Conservation (phyloP, 1,139 yeast species). For the Taphrina communis region DNA sequence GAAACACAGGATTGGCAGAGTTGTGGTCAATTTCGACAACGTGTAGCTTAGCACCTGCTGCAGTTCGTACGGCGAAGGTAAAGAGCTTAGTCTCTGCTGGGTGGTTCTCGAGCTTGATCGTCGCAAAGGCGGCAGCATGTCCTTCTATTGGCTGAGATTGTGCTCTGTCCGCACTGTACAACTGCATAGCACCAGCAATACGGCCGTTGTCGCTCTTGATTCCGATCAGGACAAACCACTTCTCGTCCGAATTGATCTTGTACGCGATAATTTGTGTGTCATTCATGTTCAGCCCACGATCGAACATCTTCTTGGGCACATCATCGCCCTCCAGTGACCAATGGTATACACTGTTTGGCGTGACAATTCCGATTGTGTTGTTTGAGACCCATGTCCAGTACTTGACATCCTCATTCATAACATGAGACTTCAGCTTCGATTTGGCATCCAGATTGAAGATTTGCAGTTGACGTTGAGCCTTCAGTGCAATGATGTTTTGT, state of each 20-base stretch:
- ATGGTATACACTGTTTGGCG: conserved; percentile 72
- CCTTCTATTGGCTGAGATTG: conserved; percentile 98
- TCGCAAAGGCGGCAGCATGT: conserved; percentile 90
- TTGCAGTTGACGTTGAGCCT: conserved; percentile 78
- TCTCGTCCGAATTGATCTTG: conserved; percentile 76
- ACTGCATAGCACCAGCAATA: conserved; percentile 95
- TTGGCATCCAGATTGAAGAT: conserved; percentile 87
- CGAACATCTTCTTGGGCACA: conserved; percentile 77
- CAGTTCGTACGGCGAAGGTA: conserved; percentile 82
- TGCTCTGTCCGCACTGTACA: conserved; percentile 83
- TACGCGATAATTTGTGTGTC: conserved; percentile 91
- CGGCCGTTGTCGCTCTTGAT: conserved; percentile 94
- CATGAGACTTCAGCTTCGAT: conserved; percentile 86
- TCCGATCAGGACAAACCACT: conserved; percentile 96
- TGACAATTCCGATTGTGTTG: conserved; percentile 78
- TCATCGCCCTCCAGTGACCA: conserved; percentile 86
- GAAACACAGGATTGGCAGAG: conserved; percentile 79
- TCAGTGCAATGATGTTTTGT: conserved; percentile 83
- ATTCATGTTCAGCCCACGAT: conserved; percentile 78
- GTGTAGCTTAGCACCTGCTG: conserved; percentile 85
- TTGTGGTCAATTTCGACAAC: conserved; percentile 96
- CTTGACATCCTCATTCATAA: conserved; percentile 84
- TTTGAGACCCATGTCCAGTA: conserved; percentile 94
- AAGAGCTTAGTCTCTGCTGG: conserved; percentile 81
- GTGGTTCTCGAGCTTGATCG: conserved; percentile 74